Base-by-base conservation (phyloP, 129 eudicot genomes). In the Lonicera japonica region DNA sequence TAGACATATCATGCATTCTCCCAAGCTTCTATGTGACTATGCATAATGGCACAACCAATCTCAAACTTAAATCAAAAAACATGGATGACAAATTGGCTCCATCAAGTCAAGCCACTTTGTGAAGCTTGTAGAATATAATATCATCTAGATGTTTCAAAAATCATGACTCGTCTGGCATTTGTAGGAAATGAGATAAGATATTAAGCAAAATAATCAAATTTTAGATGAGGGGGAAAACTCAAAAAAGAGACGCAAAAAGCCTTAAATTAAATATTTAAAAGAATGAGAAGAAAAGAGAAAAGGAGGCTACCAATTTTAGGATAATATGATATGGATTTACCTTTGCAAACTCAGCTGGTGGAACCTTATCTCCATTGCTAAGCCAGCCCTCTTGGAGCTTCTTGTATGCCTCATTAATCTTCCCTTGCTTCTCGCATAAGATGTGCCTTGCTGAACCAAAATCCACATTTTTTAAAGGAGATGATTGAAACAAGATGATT, bases 311-410 rank as follows among this genome's bases (percentile, higher is more conserved):
- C 16, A 11, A 0, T 22, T 29, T 19, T 11, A 54, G 21, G 13
- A 40, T 66, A 63, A 24, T 55, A 0, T 1, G 58, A 1, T 22
- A 56, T 13, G 40, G 22, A 25, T 0, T 53, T 71, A 94, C 99
- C 96, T 94, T 94, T 52, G 96, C 99, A 75, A 94, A 94, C 70
- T 94, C 99, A 58, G 96, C 95, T 14, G 99, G 96, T 67, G 99
- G 99, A 67, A 94, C 99, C 61, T 88, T 94, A 60, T 94, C 99
- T 64, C 96, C 99, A 39, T 81, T 94, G 69, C 71, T 63, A 60
- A 94, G 99, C 99, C 99, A 94, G 50, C 99, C 99, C 66, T 94
- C 99, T 73, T 88, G 99, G 69, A 94, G 77, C 76, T 85, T 94
- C 83, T 94, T 89, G 82, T 88, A 94, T 29, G 96, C 99, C 69